phyloP scores from a whole-genome alignment of 768 basidiomycete genomes.

The Psilocybe cyanescens region DNA sequence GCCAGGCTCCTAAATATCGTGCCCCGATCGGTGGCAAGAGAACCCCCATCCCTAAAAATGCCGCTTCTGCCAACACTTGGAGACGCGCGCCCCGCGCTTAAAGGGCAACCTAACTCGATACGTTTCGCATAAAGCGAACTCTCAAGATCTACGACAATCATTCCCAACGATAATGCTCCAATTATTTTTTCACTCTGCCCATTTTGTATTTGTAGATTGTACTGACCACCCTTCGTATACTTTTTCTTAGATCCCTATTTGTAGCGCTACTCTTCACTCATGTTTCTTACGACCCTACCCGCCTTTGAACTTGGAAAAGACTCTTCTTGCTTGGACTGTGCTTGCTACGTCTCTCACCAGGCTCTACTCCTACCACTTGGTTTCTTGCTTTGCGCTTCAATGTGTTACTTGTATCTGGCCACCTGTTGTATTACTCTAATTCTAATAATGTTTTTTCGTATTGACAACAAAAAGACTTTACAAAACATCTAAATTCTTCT shows the following conservation, averaged over 20 bases:
- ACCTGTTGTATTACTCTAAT: no score
- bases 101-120: neutral
- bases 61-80: conserved; percentile 16
- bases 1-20: conserved; percentile 18
- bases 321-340: no score
- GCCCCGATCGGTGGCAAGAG: conserved; percentile 21
- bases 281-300: no score
- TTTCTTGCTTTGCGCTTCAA: no score
- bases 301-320: no score
- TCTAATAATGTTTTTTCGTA: no score
- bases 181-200: neutral
- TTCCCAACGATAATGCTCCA: no score
- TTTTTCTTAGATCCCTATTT: neutral
- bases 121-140: neutral
- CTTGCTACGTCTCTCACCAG: no score
- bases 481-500: no score
- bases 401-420: no score
- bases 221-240: neutral
- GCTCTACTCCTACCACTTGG: no score
- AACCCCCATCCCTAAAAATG: neutral
- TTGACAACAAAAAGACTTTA: no score
- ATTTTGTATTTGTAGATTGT: neutral
- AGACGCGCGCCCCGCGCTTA: conserved; percentile 11
- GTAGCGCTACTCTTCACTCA: neutral
- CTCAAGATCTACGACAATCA: neutral